Evolutionary conservation across 2,329 filamentous ascomycete species (phyloP).

Genomic region (Colletotrichum orchidophilum): DNA sequence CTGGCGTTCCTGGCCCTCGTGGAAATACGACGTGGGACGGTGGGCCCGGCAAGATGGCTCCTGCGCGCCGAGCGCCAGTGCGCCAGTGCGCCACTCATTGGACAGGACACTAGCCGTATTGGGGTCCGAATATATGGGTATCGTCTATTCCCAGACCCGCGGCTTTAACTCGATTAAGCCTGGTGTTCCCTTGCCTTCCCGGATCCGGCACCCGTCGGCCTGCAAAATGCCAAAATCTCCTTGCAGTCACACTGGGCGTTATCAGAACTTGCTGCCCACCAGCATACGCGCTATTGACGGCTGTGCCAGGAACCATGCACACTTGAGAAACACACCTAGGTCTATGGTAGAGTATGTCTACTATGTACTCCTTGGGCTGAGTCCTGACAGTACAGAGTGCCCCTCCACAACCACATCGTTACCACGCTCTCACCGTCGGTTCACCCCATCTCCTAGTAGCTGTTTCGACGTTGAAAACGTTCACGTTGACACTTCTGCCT

Average conservation of each 20-base stretch:
- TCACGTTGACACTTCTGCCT: background rate
- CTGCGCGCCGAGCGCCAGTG: background rate
- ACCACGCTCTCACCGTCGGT: background rate
- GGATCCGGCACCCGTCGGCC: constrained; percentile 7
- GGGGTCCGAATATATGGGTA: background rate
- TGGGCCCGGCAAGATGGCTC: background rate
- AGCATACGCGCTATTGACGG: background rate
- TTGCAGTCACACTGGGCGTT: background rate
- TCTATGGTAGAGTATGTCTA: no score
- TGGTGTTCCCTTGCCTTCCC: constrained; percentile 17
- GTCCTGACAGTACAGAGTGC: no score
- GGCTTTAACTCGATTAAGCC: constrained; percentile 18
- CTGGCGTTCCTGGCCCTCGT: background rate
- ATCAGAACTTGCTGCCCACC: background rate
- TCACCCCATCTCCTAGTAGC: background rate
- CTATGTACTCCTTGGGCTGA: no score
- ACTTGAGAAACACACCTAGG: no score
- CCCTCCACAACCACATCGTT: background rate
- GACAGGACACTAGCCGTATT: background rate
- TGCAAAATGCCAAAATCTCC: background rate
- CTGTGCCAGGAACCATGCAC: background rate
- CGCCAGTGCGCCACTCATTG: constrained; percentile 30
- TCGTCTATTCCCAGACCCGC: background rate
- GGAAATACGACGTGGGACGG: background rate
- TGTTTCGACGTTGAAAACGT: background rate